Evolutionary conservation across 805 yeast genomes (phyloP), one percentile per base, ranked within the genome.

Genomic region (Yamadazyma nakazawae): DNA sequence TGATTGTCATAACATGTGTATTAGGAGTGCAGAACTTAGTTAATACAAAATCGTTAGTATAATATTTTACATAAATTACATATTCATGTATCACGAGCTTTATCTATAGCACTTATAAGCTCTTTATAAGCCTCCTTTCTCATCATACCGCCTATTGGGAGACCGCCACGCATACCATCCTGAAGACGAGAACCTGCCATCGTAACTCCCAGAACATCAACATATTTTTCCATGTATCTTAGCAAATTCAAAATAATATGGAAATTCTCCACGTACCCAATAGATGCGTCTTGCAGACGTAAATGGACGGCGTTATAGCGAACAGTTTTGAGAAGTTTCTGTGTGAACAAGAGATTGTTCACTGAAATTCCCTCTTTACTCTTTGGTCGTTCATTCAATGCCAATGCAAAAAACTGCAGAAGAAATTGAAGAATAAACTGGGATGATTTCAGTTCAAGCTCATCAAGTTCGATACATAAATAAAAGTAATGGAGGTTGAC

Each of bases 361-460:
- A 60, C 46, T 1, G 63, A 56, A 10, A 59, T 34, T 34, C 55
- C 56, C 16, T 57, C 45, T 9, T 48, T 50, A 25, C 52, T 56
- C 19, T 54, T 51, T 35, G 35, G 39, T 12, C 24, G 24, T 21
- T 52, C 55, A 14, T 46, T 48, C 28, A 72, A 51, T 3, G 46
- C 25, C 41, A 72, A 61, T 12, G 70, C 58, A 49, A 70, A 71
- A 11, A 69, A 67, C 51, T 67, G 68, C 19, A 70, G 66, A 36
- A 72, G 56, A 48, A 70, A 72, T 48, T 72, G 76, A 14, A 70
- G 58, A 7, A 74, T 64, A 52, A 70, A 70, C 50, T 71, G 76
- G 40, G 63, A 62, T 42, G 68, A 63, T 46, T 71, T 70, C 14
- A 67, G 63, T 5, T 63, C 47, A 2, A 70, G 47, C 53, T 69